Evolutionary conservation across 345 rosid species (phyloP), one percentile per base, ranked within the genome.

Genomic region (Euphorbia peplus): DNA sequence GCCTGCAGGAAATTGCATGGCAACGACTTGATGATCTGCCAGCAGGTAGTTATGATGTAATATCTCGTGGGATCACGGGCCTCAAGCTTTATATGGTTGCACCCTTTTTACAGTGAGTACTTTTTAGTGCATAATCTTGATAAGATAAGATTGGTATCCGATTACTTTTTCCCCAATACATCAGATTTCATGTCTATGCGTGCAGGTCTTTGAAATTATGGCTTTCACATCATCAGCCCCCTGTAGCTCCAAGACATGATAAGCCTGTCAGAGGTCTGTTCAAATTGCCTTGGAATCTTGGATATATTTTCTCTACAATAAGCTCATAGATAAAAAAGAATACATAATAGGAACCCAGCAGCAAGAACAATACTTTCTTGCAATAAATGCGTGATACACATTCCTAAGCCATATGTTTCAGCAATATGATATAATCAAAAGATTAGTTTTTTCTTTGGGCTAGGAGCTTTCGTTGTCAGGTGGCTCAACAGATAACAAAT

Each of bases 41-140:
- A 68, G 88, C 96, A 30, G 90, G 86, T 75, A 88, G 77, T 70
- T 81, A 78, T 56, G 87, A 83, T 60, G 97, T 95, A 47, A 91
- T 95, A 82, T 86, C 98, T 72, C 99, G 86, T 67, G 84, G 97
- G 68, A 73, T 80, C 73, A 81, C 91, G 54, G 98, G 96, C 75
- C 87, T 90, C 55, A 95, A 92, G 88, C 87, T 95, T 69, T 95
- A 95, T 72, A 95, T 95, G 99, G 97, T 92, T 70, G 83, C 99
- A 35, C 99, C 97, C 16, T 92, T 95, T 78, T 82, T 95, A 75
- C 73, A 44, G 99, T 95, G 76, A 83, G 97, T 86, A 55, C 59
- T 69, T 42, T 35, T 7, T 47, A 41, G 46, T 26, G 5, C 25
- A 42, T 19, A 16, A 15, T 46, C 16, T 13, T 60, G 21, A 47